Base-by-base conservation (phyloP, 164 flowering plant species). In the Annona squamosa region DNA sequence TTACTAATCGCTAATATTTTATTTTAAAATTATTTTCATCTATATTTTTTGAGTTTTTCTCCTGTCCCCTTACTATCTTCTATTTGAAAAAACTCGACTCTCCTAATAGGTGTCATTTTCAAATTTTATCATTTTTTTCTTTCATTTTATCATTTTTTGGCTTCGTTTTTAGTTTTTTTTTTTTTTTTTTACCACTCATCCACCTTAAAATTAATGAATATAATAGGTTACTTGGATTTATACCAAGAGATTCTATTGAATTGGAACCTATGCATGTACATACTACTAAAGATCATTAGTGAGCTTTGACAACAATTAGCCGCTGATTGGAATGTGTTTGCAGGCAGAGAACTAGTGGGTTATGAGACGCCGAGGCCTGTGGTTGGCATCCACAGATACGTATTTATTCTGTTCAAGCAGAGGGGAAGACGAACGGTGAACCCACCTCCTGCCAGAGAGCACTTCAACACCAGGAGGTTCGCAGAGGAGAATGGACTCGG, bases 361-460 rank as follows among this genome's bases (percentile, higher is more conserved):
- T 89, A 90, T 67, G 94, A 90, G 75, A 82, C 57, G 1, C 94
- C 93, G 52, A 82, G 76, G 82, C 94, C 94, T 3, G 73, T 76
- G 46, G 88, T 90, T 47, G 97, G 97, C 46, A 91, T 91, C 64
- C 97, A 91, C 79, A 86, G 97, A 85, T 91, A 82, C 71, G 90
- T 86, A 73, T 89, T 88, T 72, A 82, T 84, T 59, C 85, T 91
- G 3, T 91, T 85, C 90, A 86, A 83, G 82, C 97, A 91, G 78
- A 82, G 64, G 18, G 70, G 83, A 2, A 79, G 91, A 67, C 83
- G 83, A 45, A 43, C 82, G 1, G 82, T 87, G 0, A 69, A 42
- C 0, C 79, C 86, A 26, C 91, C 94, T n/a, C 17, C 79, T 62
- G 85, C 91, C 48, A 84, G 88, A 73, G 95, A 91, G 45, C 74